Evolutionary conservation across 495 filamentous ascomycete genomes (phyloP).

Genomic region (Neurospora africana): DNA sequence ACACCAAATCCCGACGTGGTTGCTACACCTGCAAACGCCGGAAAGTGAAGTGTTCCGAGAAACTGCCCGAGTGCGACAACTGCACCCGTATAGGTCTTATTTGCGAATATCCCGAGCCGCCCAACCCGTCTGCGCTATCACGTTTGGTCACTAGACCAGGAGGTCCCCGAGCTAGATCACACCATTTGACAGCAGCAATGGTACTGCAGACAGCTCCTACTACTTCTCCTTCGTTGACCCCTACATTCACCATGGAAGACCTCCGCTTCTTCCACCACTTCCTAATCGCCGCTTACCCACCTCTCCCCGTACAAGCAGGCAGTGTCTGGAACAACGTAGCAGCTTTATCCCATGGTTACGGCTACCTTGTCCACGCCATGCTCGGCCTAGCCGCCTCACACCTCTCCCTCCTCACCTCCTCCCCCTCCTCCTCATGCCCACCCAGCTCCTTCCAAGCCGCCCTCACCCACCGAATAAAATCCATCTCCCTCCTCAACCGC

Average conservation of each 20-base stretch:
- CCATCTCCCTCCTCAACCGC: constrained; percentile 34
- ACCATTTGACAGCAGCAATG: too few species aligned
- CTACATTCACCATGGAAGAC: constrained; percentile 32
- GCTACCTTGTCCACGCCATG: constrained; percentile 40
- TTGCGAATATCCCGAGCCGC: constrained; percentile 38
- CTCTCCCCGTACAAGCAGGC: constrained; percentile 41
- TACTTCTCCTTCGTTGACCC: neutral
- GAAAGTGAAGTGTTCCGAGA: constrained; percentile 49
- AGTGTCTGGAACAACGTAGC: constrained; percentile 41
- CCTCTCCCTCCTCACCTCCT: constrained; percentile 17
- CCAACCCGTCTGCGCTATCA: neutral
- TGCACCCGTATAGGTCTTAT: constrained; percentile 39
- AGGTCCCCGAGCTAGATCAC: neutral
- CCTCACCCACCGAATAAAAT: constrained; percentile 36
- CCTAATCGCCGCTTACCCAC: constrained; percentile 39
- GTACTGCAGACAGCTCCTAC: neutral
- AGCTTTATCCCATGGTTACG: constrained; percentile 32
- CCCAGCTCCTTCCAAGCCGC: constrained; percentile 10
- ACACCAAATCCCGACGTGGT: constrained; percentile 46
- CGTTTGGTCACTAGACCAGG: neutral
- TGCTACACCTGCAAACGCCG: constrained; percentile 47
- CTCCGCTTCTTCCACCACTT: constrained; percentile 50
- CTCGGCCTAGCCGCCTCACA: constrained; percentile 42
- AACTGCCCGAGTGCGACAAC: constrained; percentile 38
- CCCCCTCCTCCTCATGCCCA: too few species aligned